Conservation (phyloP, 208 protist species). For the Trichomonas tenax region DNA sequence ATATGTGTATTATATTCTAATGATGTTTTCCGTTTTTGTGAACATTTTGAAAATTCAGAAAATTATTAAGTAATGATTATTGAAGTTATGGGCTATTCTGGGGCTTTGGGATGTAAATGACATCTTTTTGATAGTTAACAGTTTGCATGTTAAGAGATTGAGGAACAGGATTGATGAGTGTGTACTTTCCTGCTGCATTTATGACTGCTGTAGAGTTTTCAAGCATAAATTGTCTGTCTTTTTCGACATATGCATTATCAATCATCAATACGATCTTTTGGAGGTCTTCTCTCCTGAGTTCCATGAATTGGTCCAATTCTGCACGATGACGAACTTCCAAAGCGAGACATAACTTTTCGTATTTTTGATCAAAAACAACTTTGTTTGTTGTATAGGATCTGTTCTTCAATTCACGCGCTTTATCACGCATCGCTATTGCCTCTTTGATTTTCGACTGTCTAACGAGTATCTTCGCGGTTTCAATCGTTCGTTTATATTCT, state of each 20-base stretch:
- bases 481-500: background rate
- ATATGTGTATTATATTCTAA: no score
- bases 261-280: background rate
- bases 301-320: background rate
- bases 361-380: background rate
- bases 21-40: no score
- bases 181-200: background rate
- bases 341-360: background rate
- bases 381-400: background rate
- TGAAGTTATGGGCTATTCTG: background rate
- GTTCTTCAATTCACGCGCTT: background rate
- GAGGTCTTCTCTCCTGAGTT: background rate
- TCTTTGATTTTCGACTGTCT: background rate
- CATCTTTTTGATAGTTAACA: background rate
- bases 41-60: no score
- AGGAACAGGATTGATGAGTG: background rate
- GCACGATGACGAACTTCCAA: background rate
- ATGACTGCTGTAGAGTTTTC: background rate
- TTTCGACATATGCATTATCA: background rate
- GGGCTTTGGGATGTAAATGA: background rate
- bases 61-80: no score
- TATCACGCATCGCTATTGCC: background rate
- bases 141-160: background rate
- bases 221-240: background rate
- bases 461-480: background rate